Evolutionary conservation across 2,329 filamentous ascomycete species (phyloP).

Genomic region (Botrytis squamosa): DNA sequence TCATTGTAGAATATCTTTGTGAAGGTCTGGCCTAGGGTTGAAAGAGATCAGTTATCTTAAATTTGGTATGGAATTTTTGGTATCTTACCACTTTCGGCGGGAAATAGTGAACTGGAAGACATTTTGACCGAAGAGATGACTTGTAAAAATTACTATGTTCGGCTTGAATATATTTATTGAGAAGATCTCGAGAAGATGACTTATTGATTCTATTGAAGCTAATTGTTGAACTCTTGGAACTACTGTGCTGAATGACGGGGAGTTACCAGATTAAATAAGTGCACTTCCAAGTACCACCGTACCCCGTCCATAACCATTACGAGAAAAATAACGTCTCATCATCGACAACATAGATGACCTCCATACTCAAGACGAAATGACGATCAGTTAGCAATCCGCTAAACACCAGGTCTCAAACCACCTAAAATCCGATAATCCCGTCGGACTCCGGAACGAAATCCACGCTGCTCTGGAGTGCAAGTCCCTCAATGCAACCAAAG

Average conservation of each 20-base stretch:
- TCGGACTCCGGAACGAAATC: neutral
- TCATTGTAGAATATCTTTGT: slow-evolving; percentile 22
- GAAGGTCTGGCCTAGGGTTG: neutral
- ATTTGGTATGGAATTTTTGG: neutral
- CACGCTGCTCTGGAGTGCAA: neutral
- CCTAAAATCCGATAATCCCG: neutral
- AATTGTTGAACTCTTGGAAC: neutral
- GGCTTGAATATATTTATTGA: neutral
- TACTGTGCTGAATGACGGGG: neutral
- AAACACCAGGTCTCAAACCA: too few species aligned
- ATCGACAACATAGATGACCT: neutral
- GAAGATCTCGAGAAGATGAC: neutral
- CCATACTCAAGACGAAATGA: neutral
- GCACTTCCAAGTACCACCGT: neutral
- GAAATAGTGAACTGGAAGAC: neutral
- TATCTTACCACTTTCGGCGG: neutral
- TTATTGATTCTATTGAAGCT: neutral
- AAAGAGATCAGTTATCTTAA: neutral
- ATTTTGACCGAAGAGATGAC: neutral
- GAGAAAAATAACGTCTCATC: neutral
- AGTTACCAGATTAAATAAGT: neutral
- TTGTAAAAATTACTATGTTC: neutral
- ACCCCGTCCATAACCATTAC: neutral
- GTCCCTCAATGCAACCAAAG: neutral
- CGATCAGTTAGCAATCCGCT: neutral